Evolutionary conservation across 2,329 filamentous ascomycete species (phyloP).

Genomic region (Fusarium dlaminii): DNA sequence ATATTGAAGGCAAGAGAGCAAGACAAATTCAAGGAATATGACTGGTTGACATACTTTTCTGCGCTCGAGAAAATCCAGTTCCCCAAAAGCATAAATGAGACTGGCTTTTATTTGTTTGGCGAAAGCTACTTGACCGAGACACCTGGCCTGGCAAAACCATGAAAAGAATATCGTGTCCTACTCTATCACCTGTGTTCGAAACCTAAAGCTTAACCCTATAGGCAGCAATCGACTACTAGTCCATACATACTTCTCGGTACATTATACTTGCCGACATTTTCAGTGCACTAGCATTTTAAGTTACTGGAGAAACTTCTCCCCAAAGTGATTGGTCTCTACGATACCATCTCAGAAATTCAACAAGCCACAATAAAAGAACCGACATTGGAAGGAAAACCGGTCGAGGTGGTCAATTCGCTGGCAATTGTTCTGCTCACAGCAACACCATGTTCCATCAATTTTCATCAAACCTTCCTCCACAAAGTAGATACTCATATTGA

Average conservation of each 20-base stretch:
- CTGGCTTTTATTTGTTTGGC: fast-evolving
- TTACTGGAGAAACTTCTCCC: neutral
- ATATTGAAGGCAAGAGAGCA: fast-evolving
- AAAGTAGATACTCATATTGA: neutral
- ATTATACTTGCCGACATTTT: neutral
- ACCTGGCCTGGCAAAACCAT: no score
- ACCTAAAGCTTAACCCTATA: neutral
- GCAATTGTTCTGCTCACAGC: fast-evolving
- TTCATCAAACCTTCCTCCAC: neutral
- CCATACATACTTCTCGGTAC: neutral
- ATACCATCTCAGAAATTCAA: fast-evolving
- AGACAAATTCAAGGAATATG: fast-evolving
- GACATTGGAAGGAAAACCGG: neutral
- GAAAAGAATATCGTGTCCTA: neutral
- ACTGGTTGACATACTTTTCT: fast-evolving
- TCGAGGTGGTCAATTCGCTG: fast-evolving
- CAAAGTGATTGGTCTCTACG: neutral
- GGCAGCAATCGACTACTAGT: no score
- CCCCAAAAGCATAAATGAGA: neutral
- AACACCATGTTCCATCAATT: no score
- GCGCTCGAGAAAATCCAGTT: fast-evolving
- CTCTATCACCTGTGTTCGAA: neutral
- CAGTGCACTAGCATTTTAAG: fast-evolving
- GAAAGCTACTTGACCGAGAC: no score
- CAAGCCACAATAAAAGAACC: no score